Evolutionary conservation across 768 basidiomycete species (phyloP).

Genomic region (Rhizopogon salebrosus): DNA sequence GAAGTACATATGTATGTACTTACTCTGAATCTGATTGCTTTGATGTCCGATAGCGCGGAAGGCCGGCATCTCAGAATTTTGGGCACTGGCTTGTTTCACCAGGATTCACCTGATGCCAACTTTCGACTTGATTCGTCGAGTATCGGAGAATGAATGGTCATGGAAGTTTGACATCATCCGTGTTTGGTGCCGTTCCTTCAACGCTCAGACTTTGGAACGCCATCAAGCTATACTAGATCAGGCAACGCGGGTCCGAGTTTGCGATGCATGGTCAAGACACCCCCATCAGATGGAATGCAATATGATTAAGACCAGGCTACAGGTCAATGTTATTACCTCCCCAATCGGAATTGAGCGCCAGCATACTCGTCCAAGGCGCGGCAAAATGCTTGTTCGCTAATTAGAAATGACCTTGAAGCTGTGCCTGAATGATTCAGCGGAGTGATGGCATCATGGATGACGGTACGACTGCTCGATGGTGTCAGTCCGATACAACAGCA

Average conservation of each 20-base stretch:
- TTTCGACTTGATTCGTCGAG: too few species aligned
- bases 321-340: slow-evolving; percentile 43
- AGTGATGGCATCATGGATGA: slow-evolving; percentile 8
- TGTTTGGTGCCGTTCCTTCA: not conserved
- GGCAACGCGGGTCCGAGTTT: not conserved
- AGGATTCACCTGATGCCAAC: too few species aligned
- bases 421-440: not conserved
- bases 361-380: slow-evolving; percentile 71
- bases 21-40: too few species aligned
- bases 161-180: not conserved
- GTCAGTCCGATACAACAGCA: not conserved
- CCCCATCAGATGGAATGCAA: not conserved
- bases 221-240: not conserved
- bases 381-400: slow-evolving; percentile 58
- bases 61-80: too few species aligned
- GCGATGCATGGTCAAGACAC: not conserved
- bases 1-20: too few species aligned
- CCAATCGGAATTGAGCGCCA: slow-evolving; percentile 71
- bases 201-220: not conserved
- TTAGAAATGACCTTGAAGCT: slow-evolving; percentile 6
- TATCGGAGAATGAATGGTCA: not conserved
- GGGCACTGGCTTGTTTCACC: too few species aligned
- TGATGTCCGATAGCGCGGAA: too few species aligned
- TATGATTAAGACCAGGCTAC: slow-evolving; percentile 1
- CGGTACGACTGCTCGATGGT: slow-evolving; percentile 15